Evolutionary conservation across 106 monocot species (phyloP).

Genomic region (Hemerocallis citrina): DNA sequence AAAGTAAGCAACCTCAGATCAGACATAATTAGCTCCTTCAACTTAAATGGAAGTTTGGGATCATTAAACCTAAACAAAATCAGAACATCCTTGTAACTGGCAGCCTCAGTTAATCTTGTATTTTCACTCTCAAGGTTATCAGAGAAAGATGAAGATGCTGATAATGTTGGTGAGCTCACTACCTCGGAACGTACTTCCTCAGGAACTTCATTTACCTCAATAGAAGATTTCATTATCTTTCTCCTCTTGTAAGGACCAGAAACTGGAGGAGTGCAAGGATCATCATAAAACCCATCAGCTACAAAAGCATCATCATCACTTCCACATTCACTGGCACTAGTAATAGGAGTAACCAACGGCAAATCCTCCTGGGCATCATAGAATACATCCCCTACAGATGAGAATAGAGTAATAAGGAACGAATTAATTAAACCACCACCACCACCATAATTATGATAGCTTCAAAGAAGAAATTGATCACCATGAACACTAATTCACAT

Average conservation of each 20-base stretch:
- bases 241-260: slow-evolving; percentile 79
- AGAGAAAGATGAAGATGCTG: slow-evolving; percentile 26
- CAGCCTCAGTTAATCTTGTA: slow-evolving; percentile 24
- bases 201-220: slow-evolving; percentile 22
- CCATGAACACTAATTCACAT: too few species aligned
- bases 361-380: slow-evolving; percentile 67
- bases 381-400: slow-evolving; percentile 70
- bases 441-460: too few species aligned
- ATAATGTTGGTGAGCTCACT: slow-evolving; percentile 34
- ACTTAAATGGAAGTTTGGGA: slow-evolving; percentile 77
- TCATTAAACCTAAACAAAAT: slow-evolving; percentile 78
- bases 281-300: slow-evolving; percentile 10
- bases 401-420: too few species aligned
- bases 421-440: too few species aligned
- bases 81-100: slow-evolving; percentile 65
- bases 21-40: slow-evolving; percentile 69
- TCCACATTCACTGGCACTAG: slow-evolving; percentile 6
- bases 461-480: too few species aligned
- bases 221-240: slow-evolving; percentile 47
- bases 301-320: slow-evolving; percentile 13
- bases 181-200: slow-evolving; percentile 34
- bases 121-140: slow-evolving; percentile 32
- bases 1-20: slow-evolving; percentile 72
- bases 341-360: neutral
- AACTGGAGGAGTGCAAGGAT: slow-evolving; percentile 20